These are phyloP conservation scores for Selaginella tamariscina DNA, from an alignment of 75 land plant species.

Conservation along the genomic window DNA sequence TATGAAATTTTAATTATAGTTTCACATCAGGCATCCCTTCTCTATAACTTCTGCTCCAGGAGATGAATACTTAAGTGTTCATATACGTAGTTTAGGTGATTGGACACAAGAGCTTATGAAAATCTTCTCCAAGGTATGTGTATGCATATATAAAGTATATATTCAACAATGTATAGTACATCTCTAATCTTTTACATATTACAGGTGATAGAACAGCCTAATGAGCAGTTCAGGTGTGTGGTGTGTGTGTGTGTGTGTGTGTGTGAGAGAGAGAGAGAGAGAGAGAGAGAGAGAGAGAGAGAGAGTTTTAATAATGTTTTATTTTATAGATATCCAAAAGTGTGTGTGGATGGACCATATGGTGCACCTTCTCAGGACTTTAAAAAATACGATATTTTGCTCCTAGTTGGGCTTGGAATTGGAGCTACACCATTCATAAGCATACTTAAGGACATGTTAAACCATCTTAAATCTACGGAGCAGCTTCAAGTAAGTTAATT, in stretches of 20 bases:
- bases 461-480: background rate
- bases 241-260: background rate
- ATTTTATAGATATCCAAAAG: background rate
- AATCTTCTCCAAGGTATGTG: conserved; percentile 18
- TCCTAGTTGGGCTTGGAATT: background rate
- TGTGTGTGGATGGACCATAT: background rate
- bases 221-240: background rate
- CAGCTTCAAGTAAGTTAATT: background rate
- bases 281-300: too few species aligned
- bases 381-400: background rate
- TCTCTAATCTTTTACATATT: background rate
- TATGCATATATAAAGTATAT: background rate
- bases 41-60: conserved; percentile 21
- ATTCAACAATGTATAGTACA: background rate
- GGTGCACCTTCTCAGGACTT: background rate
- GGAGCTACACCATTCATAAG: background rate
- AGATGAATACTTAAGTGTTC: conserved; percentile 22
- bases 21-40: conserved; percentile 22
- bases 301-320: background rate
- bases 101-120: conserved; percentile 17
- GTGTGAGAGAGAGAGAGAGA: too few species aligned
- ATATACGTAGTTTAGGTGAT: conserved; percentile 13
- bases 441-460: background rate
- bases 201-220: background rate
- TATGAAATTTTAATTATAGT: background rate